Conservation (phyloP, 2,329 filamentous ascomycete genomes). For the Helotiales sp. region DNA sequence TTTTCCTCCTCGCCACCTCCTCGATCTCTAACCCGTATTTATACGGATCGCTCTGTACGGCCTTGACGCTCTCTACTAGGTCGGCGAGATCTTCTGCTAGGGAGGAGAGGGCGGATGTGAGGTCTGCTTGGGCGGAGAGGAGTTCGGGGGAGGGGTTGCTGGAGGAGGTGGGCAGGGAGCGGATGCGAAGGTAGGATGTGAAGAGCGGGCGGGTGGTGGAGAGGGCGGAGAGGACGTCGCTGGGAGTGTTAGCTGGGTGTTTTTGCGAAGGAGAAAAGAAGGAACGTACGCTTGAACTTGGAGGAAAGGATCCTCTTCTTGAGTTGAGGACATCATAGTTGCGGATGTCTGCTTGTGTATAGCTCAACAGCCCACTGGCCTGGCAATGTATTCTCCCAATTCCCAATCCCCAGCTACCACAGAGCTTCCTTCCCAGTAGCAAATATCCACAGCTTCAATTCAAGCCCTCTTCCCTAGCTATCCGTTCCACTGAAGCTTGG, state of each 20-base stretch:
- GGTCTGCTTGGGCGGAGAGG: constrained; percentile 73
- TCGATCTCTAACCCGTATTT: constrained; percentile 83
- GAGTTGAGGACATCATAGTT: constrained; percentile 69
- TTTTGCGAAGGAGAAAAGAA: constrained; percentile 16
- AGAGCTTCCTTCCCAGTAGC: not conserved
- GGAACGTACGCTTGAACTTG: constrained; percentile 69
- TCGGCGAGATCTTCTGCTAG: constrained; percentile 86
- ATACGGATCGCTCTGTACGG: constrained; percentile 85
- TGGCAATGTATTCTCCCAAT: not conserved
- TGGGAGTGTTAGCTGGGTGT: constrained; percentile 47
- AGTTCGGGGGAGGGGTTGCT: constrained; percentile 74
- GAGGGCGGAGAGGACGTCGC: constrained; percentile 87
- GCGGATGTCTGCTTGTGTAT: not conserved
- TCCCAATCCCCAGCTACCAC: not conserved
- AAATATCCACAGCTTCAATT: not conserved
- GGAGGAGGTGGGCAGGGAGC: constrained; percentile 74
- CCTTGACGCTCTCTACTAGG: constrained; percentile 83
- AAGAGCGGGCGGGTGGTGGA: constrained; percentile 83
- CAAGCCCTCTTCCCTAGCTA: not conserved
- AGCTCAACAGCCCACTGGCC: not conserved
- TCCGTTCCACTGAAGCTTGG: not conserved
- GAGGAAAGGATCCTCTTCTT: constrained; percentile 73
- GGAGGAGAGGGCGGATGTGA: constrained; percentile 66
- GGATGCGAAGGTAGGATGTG: constrained; percentile 93
- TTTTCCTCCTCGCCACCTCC: constrained; percentile 80